phyloP scores from a whole-genome alignment of 371 early-diverging fungal genomes.

The Syncephalastrum monosporum region DNA sequence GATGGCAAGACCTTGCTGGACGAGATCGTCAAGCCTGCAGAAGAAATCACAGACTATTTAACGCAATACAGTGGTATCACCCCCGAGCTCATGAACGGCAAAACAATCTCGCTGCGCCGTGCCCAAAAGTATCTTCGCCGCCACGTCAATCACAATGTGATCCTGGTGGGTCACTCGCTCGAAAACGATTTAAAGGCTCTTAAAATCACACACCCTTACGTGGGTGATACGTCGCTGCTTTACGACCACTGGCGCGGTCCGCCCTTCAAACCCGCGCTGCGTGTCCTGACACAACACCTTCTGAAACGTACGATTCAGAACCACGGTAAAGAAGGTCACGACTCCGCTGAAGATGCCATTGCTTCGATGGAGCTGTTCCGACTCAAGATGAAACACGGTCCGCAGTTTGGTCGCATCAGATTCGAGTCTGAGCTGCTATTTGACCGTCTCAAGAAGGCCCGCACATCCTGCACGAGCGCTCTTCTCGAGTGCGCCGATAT shows the following conservation, averaged over 20 bases:
- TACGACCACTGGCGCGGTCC: slow-evolving; percentile 62
- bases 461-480: slow-evolving; percentile 36
- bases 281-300: slow-evolving; percentile 54
- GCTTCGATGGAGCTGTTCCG: slow-evolving; percentile 72
- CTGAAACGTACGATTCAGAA: slow-evolving; percentile 65
- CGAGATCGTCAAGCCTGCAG: slow-evolving; percentile 67
- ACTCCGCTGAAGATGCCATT: slow-evolving; percentile 76
- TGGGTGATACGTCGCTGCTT: slow-evolving; percentile 72
- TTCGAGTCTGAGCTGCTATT: slow-evolving; percentile 50
- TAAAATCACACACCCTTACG: slow-evolving; percentile 58
- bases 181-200: slow-evolving; percentile 42
- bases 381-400: slow-evolving; percentile 52
- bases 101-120: slow-evolving; percentile 55
- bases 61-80: slow-evolving; percentile 76
- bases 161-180: slow-evolving; percentile 50
- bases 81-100: slow-evolving; percentile 48
- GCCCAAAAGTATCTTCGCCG: slow-evolving; percentile 57
- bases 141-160: slow-evolving; percentile 57
- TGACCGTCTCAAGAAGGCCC: slow-evolving; percentile 45
- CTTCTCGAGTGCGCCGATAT: slow-evolving; percentile 37
- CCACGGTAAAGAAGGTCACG: slow-evolving; percentile 60
- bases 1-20: slow-evolving; percentile 60
- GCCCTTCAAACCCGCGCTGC: slow-evolving; percentile 59
- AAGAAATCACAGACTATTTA: slow-evolving; percentile 69
- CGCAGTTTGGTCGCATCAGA: slow-evolving; percentile 45